Base-by-base conservation (phyloP, 306 rosid genomes). In the Mimosa bimucronata region DNA sequence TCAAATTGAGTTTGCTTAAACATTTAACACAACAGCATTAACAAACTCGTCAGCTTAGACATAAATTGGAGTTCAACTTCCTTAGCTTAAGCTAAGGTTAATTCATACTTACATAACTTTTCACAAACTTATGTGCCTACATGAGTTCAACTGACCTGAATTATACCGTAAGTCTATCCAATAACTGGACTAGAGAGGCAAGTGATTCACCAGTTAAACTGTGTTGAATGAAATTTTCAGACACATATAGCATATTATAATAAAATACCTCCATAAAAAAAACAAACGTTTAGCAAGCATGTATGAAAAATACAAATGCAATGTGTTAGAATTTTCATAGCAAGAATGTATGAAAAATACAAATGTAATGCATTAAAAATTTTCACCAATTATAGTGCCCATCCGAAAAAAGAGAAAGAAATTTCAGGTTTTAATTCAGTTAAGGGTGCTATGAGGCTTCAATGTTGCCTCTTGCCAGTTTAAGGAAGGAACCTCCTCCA, bases 11-110 rank as follows among this genome's bases (percentile, higher is more conserved):
- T 29, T 55, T 41, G 66, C 66, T 66, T 37, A 40, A 23, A 77
- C 52, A 31, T 68, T 30, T 34, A 60, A 29, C 38, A 77, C 29
- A 74, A 37, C 78, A 81, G 3, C 50, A 45, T 4, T 15, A 45
- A 45, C 50, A 45, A 45, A 13, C 50, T 45, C 9, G 11, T 25
- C 53, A 41, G 31, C 31, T 40, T 40, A 68, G 37, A 58, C 31
- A 38, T 68, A 12, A 21, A 28, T 26, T 28, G 67, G 29, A 28
- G 12, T 19, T 40, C 48, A 28, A 13, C 6, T 25, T 26, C 52
- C 52, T 68, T 52, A 41, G 34, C 73, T 68, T 6, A 5, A 41
- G 19, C 52, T n/a, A 21, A 15, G 52, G 19, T 40, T 9, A 40
- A 10, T 10, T 8, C 30, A 40, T 30, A 18, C 26, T 31, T 34